Conservation (phyloP, 139 green algal genomes). For the Asterochloris erici region DNA sequence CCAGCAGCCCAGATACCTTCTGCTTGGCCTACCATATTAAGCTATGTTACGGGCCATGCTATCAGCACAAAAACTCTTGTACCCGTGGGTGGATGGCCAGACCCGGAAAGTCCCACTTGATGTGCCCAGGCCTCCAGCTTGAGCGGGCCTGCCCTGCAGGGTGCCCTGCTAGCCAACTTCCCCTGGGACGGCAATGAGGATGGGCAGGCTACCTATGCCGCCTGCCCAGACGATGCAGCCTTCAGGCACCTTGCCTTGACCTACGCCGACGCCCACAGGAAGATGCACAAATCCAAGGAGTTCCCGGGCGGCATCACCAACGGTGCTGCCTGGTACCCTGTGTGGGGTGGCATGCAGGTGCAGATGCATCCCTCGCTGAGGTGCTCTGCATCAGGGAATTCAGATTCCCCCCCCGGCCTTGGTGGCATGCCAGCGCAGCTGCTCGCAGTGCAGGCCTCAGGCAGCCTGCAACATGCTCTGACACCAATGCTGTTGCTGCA, state of each 20-base stretch:
- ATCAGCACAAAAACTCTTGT: too few species aligned
- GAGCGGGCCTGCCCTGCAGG: conserved; percentile 27
- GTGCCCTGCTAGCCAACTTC: conserved; percentile 84
- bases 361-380: neutral
- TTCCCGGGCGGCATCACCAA: conserved; percentile 88
- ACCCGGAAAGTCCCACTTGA: too few species aligned
- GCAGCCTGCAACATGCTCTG: neutral
- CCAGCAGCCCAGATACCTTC: too few species aligned
- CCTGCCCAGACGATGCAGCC: conserved; percentile 69
- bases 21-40: too few species aligned
- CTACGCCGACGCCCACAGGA: conserved; percentile 67
- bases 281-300: conserved; percentile 55
- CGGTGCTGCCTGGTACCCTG: conserved; percentile 87
- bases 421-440: neutral
- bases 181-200: conserved; percentile 76
- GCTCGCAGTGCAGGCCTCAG: neutral
- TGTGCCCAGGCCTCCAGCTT: neutral
- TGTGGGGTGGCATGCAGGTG: conserved; percentile 86
- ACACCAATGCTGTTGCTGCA: conserved; percentile 15
- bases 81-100: too few species aligned
- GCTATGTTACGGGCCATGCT: too few species aligned
- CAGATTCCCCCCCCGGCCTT: neutral
- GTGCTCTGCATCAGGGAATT: neutral
- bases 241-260: conserved; percentile 66
- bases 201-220: conserved; percentile 46